Percentiles rank a stretch among this genome's conserved stretches.
Conservation (phyloP, 345 rosid genomes). For the Gossypium rotundifolium region DNA sequence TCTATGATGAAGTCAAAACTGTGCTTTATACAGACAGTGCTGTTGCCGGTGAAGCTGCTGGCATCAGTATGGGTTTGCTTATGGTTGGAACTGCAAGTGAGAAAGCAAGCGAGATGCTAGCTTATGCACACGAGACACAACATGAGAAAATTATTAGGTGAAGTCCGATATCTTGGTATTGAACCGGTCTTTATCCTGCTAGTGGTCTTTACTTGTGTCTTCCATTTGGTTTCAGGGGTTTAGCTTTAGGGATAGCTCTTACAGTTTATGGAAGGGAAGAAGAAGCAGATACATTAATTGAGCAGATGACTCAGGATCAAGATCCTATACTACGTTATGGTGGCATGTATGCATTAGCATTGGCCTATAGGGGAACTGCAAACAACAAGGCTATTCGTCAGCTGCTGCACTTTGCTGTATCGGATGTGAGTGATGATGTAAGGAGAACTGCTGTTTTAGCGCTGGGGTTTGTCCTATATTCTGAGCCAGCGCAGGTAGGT, state of each 20-base stretch:
- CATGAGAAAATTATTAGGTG: constrained; percentile 98
- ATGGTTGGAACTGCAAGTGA: constrained; percentile 99
- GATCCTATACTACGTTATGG: constrained; percentile 2
- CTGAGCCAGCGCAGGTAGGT: constrained; percentile 96
- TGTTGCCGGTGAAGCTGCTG: constrained; percentile 31
- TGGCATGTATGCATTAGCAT: constrained; percentile 38
- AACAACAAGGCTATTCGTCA: constrained; percentile 99
- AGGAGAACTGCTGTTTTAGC: constrained; percentile 90
- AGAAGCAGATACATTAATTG: constrained; percentile 94
- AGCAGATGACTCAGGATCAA: constrained; percentile 22
- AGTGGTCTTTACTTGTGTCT: constrained; percentile 6
- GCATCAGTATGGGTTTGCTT: constrained; percentile 23
- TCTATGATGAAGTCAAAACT: constrained; percentile 82
- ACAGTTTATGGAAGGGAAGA: constrained; percentile 99
- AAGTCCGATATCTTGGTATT: constrained; percentile 2
- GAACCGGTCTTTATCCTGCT: background rate
- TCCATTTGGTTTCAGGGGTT: constrained; percentile 47
- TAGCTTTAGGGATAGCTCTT: constrained; percentile 94
- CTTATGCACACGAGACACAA: constrained; percentile 96
- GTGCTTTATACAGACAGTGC: constrained; percentile 91
- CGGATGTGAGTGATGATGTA: constrained; percentile 97
- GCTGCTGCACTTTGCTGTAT: constrained; percentile 97
- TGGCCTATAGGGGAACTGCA: constrained; percentile 96
- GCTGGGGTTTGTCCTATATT: constrained; percentile 94
- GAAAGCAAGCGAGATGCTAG: constrained; percentile 96